These are phyloP conservation scores for Colletotrichum magnum DNA, from an alignment of 2,329 filamentous ascomycete species.

Conservation along the genomic window DNA sequence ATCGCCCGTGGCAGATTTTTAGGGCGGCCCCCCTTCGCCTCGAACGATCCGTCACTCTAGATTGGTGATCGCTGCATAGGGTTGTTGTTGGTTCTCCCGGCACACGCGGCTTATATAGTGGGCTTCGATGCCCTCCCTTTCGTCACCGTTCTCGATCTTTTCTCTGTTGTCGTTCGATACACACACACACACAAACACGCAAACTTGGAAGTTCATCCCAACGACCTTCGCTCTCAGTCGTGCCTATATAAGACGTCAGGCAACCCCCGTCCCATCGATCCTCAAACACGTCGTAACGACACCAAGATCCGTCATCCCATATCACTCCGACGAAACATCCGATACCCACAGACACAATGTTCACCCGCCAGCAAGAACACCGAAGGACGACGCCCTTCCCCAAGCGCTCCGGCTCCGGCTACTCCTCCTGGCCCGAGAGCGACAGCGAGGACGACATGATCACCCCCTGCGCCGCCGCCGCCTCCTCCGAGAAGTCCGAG, in stretches of 20 bases:
- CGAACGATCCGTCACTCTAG: constrained; percentile 36
- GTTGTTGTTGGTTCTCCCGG: constrained; percentile 1
- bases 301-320: constrained; percentile 5
- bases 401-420: constrained; percentile 35
- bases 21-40: constrained; percentile 22
- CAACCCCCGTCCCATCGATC: no score
- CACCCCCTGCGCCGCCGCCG: constrained; percentile 30
- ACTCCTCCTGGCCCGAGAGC: constrained; percentile 36
- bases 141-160: constrained; percentile 10
- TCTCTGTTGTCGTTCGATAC: not conserved
- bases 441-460: constrained; percentile 41
- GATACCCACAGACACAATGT: constrained; percentile 22
- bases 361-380: constrained; percentile 21
- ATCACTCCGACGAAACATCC: not conserved
- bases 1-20: constrained; percentile 36
- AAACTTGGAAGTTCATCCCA: constrained; percentile 8
- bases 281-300: not conserved
- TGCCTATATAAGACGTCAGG: no score
- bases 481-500: constrained; percentile 35
- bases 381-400: constrained; percentile 6
- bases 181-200: no score
- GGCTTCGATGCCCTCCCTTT: constrained; percentile 20
- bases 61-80: constrained; percentile 39
- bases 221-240: no score
- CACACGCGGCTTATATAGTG: constrained; percentile 38